A percentile compares a stretch with the other conserved stretches of the same genome.
These are phyloP conservation scores for Cladosporium phlei DNA, from an alignment of 2,329 filamentous ascomycete genomes.

Conservation along the genomic window DNA sequence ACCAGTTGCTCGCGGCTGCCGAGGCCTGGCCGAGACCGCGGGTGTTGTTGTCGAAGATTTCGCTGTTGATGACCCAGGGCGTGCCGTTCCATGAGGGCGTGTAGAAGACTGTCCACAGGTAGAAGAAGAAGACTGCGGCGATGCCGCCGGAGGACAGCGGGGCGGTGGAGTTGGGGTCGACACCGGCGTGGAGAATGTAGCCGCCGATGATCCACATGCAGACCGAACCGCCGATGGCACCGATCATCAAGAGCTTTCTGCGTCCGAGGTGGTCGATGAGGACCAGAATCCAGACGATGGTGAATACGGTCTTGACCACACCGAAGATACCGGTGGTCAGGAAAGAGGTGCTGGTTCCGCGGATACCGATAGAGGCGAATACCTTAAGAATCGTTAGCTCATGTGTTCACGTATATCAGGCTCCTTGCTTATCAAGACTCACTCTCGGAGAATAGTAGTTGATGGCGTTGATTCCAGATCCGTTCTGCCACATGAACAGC, in stretches of 20 bases:
- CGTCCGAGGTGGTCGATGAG: conserved; percentile 63
- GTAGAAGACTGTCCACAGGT: conserved; percentile 68
- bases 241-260: conserved; percentile 60
- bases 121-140: conserved; percentile 66
- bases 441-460: conserved; percentile 69
- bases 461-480: conserved; percentile 65
- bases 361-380: conserved; percentile 62
- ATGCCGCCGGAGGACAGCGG: conserved; percentile 48
- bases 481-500: conserved; percentile 77
- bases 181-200: conserved; percentile 43
- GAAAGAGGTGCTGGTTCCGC: conserved; percentile 54
- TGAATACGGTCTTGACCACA: conserved; percentile 66
- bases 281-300: conserved; percentile 64
- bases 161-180: conserved; percentile 22
- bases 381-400: too few species aligned
- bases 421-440: too few species aligned
- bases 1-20: conserved; percentile 68
- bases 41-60: conserved; percentile 70
- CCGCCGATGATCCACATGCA: conserved; percentile 63
- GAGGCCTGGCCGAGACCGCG: conserved; percentile 67
- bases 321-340: conserved; percentile 73
- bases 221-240: conserved; percentile 56
- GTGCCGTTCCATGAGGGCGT: conserved; percentile 43
- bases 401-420: too few species aligned
- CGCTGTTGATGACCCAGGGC: conserved; percentile 61